Base-by-base conservation (phyloP, 495 filamentous ascomycete species). In the Delitschia confertaspora region DNA sequence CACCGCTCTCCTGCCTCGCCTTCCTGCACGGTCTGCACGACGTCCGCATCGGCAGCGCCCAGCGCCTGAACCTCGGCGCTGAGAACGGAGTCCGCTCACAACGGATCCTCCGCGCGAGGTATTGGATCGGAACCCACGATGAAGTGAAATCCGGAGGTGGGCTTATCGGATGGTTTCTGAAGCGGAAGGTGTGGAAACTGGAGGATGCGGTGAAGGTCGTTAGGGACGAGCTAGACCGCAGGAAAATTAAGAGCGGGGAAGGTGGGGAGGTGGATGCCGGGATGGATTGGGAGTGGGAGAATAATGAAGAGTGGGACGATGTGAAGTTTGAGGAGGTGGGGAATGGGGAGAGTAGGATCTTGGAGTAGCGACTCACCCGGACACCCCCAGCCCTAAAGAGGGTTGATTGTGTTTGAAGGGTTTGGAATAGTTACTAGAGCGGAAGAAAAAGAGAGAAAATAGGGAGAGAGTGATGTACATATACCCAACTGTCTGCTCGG, bases 81-180 rank as follows among this genome's bases (percentile, higher is more conserved):
- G 63, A 68, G 41, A 76, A 76, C 51, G 74, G 69, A 0, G 48
- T 76, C 9, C 57, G 65, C 42, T 67, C 67, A 2, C 70, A 70
- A 47, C 58, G 65, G 30, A 52, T 65, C 18, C 59, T 68, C 30
- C 55, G 58, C 3, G 69, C 71, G 5, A 69, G 65, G 40, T 78
- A 76, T 49, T 77, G 74, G 74, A 50, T 77, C 14, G 65, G 61
- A 3, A 78, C 74, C 16, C 74, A 78, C 56, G 73, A 78, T 55
- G 74, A 76, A 52, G 51, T 70, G 9, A 77, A 77, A 53, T 65
- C 49, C 33, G 74, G 68, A 13, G 60, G 61, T 7, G 74, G 74
- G 8, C 22, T 77, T 7, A 61, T 76, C 7, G 59, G 58, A 25
- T 67, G 61, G 55, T 68, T 75, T 38, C 47, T 78, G 38, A 48